phyloP scores from a whole-genome alignment of 345 rosid genomes.

The Sisymbrium altissimum region DNA sequence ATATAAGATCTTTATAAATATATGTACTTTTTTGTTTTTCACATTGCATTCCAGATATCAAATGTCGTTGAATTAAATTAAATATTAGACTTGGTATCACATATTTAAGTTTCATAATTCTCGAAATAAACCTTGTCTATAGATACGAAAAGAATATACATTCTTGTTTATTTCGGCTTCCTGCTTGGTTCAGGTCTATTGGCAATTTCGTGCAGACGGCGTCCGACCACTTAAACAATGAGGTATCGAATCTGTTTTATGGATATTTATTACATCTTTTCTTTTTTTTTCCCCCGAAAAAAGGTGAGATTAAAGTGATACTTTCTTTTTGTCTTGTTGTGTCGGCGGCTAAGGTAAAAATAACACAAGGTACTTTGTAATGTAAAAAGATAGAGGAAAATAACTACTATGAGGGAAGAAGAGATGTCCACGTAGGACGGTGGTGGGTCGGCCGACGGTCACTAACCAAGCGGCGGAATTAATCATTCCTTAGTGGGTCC shows the following conservation, averaged over 20 bases:
- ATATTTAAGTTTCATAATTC: not conserved
- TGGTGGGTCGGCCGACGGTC: conserved; percentile 76
- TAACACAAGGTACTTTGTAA: not conserved
- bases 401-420: not conserved
- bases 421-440: conserved; percentile 74
- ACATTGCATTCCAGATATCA: not conserved
- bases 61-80: not conserved
- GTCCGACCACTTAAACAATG: not conserved
- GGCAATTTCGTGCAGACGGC: not conserved
- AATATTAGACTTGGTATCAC: not conserved
- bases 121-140: not conserved
- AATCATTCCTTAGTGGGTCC: conserved; percentile 52
- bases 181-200: not conserved
- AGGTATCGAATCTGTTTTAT: not conserved
- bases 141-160: not conserved
- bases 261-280: not conserved
- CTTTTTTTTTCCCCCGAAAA: no score
- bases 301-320: not conserved
- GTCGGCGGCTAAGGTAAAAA: conserved; percentile 13
- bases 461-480: conserved; percentile 74
- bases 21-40: not conserved
- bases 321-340: not conserved
- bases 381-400: not conserved
- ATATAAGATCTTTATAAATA: not conserved
- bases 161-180: not conserved